Evolutionary conservation across 495 filamentous ascomycete genomes (phyloP), one percentile per base, ranked within the genome.

Genomic region (Xylaria flabelliformis): DNA sequence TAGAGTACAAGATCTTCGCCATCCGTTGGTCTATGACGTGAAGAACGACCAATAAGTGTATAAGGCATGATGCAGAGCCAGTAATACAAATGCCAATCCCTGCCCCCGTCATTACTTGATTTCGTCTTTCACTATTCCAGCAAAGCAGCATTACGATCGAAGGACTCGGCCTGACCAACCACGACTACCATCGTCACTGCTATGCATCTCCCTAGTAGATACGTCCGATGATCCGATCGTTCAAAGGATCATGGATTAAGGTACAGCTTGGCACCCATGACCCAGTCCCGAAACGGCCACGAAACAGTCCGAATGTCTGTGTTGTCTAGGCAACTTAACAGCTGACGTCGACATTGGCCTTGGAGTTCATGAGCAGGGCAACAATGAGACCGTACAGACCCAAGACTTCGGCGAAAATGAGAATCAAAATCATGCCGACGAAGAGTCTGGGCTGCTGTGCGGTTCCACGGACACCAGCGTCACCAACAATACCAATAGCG

Each of bases 341-440:
- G 72, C 82, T 85, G 42, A 75, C 78, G 70, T 84, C 87, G 73
- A 88, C 86, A 26, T 79, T 82, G 29, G 89, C 88, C 85, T 91
- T 92, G 69, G 95, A 94, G 91, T 98, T 99, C 96, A 99, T 98
- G 76, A 99, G 91, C 76, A 99, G 92, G 72, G 96, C 96, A 72
- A 99, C 96, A 80, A 99, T 99, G 76, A 99, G 87, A 75, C 96
- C 96, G 86, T 99, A 99, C 58, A 99, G 92, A 93, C 93, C 96
- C 90, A 99, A 84, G 74, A 98, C 96, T 97, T 98, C 96, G 79
- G 97, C 96, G 88, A 99, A 99, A 97, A 99, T 99, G 87, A 99
- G 94, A 88, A 99, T 99, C 79, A 99, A 85, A 86, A 99, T 98
- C 96, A 99, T 99, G 87, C 96, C 96, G 83, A 99, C 96, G 87